A percentile compares a stretch with the other conserved stretches of the same genome.
Evolutionary conservation across 345 rosid genomes (phyloP).

Genomic region (Syzygium grande): DNA sequence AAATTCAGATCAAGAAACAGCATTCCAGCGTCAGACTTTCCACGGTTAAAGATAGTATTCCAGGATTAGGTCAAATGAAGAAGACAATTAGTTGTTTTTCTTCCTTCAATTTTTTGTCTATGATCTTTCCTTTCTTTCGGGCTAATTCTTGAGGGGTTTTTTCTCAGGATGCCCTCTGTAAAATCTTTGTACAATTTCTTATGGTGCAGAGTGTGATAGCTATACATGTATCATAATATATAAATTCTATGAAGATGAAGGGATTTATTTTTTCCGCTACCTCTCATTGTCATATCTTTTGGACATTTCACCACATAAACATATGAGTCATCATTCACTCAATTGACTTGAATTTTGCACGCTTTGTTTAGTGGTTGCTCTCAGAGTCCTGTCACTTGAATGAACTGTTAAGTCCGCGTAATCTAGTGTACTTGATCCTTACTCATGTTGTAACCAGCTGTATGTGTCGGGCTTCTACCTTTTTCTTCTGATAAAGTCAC

Average conservation of each 20-base stretch:
- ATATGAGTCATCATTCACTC: not conserved
- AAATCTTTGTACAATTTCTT: conserved; percentile 21
- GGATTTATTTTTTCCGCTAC: not conserved
- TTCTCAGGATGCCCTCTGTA: not conserved
- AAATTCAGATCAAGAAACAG: conserved; percentile 21
- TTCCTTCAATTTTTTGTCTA: not conserved
- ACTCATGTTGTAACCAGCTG: conserved; percentile 78
- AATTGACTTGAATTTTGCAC: not conserved
- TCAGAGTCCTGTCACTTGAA: not conserved
- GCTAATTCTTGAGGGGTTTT: conserved; percentile 9
- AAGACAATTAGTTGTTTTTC: not conserved
- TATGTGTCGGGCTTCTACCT: conserved; percentile 21
- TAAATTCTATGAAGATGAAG: conserved; percentile 18
- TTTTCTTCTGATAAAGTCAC: conserved; percentile 18
- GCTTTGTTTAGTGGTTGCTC: not conserved
- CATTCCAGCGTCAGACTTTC: conserved; percentile 11
- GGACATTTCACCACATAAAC: not conserved
- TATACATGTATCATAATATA: conserved; percentile 27
- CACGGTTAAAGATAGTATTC: conserved; percentile 20
- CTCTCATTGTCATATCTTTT: not conserved
- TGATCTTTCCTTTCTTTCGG: not conserved
- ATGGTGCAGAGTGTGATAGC: conserved; percentile 25
- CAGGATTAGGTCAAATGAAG: not conserved
- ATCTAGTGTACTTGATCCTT: conserved; percentile 28
- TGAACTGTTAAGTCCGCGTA: conserved; percentile 24